Conservation (phyloP, 208 protist species). For the Trypanosoma theileri region DNA sequence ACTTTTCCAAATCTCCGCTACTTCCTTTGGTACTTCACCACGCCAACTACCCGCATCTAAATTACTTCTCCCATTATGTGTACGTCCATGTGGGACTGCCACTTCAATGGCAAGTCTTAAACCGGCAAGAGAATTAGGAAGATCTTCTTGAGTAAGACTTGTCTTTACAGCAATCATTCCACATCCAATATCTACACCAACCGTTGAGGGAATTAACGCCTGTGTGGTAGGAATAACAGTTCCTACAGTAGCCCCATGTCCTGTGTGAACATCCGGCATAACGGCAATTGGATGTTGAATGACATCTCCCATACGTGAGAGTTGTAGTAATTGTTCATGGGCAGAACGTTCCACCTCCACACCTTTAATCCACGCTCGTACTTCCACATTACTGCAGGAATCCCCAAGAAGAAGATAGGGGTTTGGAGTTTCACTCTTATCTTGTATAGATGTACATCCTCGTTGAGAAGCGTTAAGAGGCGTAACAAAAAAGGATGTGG, state of each 20-base stretch:
- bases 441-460: neutral
- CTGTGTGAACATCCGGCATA: constrained; percentile 90
- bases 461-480: neutral
- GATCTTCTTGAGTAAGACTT: constrained; percentile 59
- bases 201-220: constrained; percentile 83
- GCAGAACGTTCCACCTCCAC: constrained; percentile 63
- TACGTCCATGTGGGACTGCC: constrained; percentile 77
- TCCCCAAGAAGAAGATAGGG: constrained; percentile 35
- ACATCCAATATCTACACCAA: constrained; percentile 91
- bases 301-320: constrained; percentile 53
- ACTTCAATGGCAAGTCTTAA: constrained; percentile 78
- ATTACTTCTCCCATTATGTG: constrained; percentile 51
- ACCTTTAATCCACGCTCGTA: constrained; percentile 62
- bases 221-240: constrained; percentile 80
- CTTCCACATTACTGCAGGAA: constrained; percentile 37
- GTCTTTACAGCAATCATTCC: constrained; percentile 87
- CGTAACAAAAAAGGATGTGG: no score
- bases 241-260: constrained; percentile 82
- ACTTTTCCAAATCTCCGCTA: constrained; percentile 53
- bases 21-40: constrained; percentile 39
- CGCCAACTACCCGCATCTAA: constrained; percentile 75
- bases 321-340: constrained; percentile 51
- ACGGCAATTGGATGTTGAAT: constrained; percentile 74
- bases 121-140: constrained; percentile 56
- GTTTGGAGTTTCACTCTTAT: neutral